These are phyloP conservation scores for Ceratobasidium sp. DNA, from an alignment of 1,284 basidiomycete species.

Conservation along the genomic window DNA sequence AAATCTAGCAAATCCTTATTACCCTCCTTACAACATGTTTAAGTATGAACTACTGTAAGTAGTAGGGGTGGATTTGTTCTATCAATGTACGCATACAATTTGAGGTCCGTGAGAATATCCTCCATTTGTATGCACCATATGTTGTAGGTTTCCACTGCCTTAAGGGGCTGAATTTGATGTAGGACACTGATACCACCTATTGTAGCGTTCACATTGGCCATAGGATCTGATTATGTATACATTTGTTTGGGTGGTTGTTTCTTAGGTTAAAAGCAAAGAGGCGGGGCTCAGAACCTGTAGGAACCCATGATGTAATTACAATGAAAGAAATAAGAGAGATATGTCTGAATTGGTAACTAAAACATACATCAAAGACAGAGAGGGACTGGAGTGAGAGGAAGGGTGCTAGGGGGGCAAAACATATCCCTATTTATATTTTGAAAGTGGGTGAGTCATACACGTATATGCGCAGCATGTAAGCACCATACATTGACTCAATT, in stretches of 20 bases:
- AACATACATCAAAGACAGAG: neutral
- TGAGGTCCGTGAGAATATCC: conserved; percentile 20
- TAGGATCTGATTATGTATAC: neutral
- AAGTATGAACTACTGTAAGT: neutral
- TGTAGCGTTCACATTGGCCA: neutral
- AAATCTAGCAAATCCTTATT: neutral
- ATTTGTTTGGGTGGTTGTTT: neutral
- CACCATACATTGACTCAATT: too few relatives aligned
- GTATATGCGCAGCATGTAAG: too few relatives aligned
- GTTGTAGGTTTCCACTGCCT: conserved; percentile 2
- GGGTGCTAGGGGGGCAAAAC: too few relatives aligned
- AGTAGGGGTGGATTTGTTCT: neutral
- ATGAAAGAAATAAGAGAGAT: neutral
- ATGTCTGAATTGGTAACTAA: neutral
- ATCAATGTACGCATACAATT: neutral
- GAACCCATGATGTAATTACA: conserved; percentile 7
- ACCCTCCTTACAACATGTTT: neutral
- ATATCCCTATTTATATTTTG: too few relatives aligned
- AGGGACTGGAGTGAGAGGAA: neutral
- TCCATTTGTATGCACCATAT: conserved; percentile 22
- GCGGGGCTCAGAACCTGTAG: conserved; percentile 35
- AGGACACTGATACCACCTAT: neutral
- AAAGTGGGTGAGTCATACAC: too few relatives aligned
- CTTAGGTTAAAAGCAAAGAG: neutral
- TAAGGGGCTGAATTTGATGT: conserved; percentile 2